Evolutionary conservation across 2,329 filamentous ascomycete genomes (phyloP).

Genomic region (Coniella vitis): DNA sequence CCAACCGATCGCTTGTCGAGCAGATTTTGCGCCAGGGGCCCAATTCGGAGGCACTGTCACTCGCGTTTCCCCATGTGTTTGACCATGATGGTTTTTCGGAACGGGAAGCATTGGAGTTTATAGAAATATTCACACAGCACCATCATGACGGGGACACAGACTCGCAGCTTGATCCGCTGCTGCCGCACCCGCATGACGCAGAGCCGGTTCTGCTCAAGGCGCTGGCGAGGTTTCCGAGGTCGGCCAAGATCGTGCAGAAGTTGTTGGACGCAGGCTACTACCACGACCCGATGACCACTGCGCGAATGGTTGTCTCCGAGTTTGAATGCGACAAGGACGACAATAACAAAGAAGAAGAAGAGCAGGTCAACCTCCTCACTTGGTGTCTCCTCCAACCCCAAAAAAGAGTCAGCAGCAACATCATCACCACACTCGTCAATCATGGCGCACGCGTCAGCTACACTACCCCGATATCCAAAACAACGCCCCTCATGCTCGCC

Average conservation of each 20-base stretch:
- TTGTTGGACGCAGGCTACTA: slow-evolving; percentile 53
- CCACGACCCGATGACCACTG: slow-evolving; percentile 45
- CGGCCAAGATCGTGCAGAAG: slow-evolving; percentile 41
- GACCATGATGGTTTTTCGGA: slow-evolving; percentile 39
- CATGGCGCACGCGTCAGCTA: slow-evolving; percentile 51
- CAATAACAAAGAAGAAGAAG: slow-evolving; percentile 35
- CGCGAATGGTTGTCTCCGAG: slow-evolving; percentile 33
- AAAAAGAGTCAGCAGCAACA: slow-evolving; percentile 51
- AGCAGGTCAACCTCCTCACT: slow-evolving; percentile 49
- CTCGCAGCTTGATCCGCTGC: slow-evolving; percentile 44
- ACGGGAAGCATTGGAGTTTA: slow-evolving; percentile 42
- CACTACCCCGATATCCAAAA: slow-evolving; percentile 42
- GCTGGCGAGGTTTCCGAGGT: slow-evolving; percentile 48
- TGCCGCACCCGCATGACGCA: slow-evolving; percentile 30
- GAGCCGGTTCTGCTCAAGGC: slow-evolving; percentile 47
- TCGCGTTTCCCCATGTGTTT: slow-evolving; percentile 51
- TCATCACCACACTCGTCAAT: slow-evolving; percentile 52
- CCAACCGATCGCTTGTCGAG: slow-evolving; percentile 41
- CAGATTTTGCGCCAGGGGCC: slow-evolving; percentile 45
- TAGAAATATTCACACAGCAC: slow-evolving; percentile 45
- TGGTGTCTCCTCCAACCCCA: slow-evolving; percentile 59
- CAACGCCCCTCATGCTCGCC: slow-evolving; percentile 54
- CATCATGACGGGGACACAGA: slow-evolving; percentile 31
- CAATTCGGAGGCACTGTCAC: slow-evolving; percentile 40
- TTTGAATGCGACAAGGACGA: too few species aligned